phyloP scores from a whole-genome alignment of 345 rosid species.

The Populus ilicifolia region DNA sequence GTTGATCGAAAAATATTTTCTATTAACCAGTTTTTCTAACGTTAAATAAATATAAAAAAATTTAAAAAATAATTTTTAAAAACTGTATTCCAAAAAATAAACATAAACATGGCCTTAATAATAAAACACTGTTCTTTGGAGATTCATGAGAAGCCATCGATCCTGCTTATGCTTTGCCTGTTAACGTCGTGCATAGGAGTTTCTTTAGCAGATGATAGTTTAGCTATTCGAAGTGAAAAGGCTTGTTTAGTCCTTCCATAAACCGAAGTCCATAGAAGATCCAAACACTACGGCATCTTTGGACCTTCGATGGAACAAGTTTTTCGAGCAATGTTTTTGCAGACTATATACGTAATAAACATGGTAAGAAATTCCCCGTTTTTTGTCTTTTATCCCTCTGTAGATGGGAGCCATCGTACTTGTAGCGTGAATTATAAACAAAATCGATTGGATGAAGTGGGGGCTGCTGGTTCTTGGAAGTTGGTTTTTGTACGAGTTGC shows the following conservation, averaged over 20 bases:
- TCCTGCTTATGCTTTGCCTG: too few relatives aligned
- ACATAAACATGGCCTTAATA: too few relatives aligned
- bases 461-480: not conserved
- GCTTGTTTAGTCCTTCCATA: not conserved
- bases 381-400: not conserved
- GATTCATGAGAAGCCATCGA: too few relatives aligned
- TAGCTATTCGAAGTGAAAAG: not conserved
- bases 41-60: too few relatives aligned
- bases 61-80: too few relatives aligned
- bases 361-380: not conserved
- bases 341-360: not conserved
- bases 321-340: not conserved
- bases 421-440: not conserved
- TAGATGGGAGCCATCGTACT: not conserved
- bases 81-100: too few relatives aligned
- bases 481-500: not conserved
- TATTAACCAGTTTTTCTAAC: too few relatives aligned
- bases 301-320: not conserved
- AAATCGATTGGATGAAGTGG: not conserved
- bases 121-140: too few relatives aligned
- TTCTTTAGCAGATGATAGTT: constrained; percentile 29
- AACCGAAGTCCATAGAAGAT: not conserved
- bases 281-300: not conserved
- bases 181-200: constrained; percentile 27
- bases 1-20: too few relatives aligned